Percentiles rank a stretch among this genome's conserved stretches.
Conservation (phyloP, 805 yeast species). For the Ascoidea asiatica region DNA sequence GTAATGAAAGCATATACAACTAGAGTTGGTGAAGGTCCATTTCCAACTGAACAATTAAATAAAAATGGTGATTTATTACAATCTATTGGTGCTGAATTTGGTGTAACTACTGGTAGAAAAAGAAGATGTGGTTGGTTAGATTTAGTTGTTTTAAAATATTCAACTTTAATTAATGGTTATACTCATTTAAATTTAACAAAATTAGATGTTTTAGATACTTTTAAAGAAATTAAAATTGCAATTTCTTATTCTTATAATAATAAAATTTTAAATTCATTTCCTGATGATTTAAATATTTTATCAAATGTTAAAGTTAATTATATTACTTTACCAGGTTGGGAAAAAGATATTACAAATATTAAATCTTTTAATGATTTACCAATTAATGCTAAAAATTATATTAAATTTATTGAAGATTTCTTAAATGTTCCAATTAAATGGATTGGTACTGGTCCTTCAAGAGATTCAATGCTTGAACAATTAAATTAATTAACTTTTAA, state of each 20-base stretch:
- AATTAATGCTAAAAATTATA: constrained; percentile 71
- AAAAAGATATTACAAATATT: constrained; percentile 63
- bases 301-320: constrained; percentile 90
- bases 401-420: constrained; percentile 75
- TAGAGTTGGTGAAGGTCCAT: constrained; percentile 98
- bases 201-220: constrained; percentile 85
- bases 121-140: constrained; percentile 99
- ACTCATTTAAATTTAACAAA: constrained; percentile 90
- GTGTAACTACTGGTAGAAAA: constrained; percentile 98
- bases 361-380: constrained; percentile 71
- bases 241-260: constrained; percentile 75
- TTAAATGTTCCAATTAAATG: constrained; percentile 78
- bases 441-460: constrained; percentile 98
- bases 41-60: constrained; percentile 95
- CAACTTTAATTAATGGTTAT: constrained; percentile 87
- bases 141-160: constrained; percentile 84
- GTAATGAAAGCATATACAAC: constrained; percentile 98
- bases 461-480: constrained; percentile 75
- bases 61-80: constrained; percentile 78
- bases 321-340: constrained; percentile 91
- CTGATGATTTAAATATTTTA: constrained; percentile 74
- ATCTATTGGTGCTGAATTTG: constrained; percentile 85
- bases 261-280: constrained; percentile 64
- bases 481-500: constrained; percentile 5
- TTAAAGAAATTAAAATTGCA: constrained; percentile 81